A percentile compares a stretch with the other conserved stretches of the same genome.
These are phyloP conservation scores for Wickerhamiella azyma DNA, from an alignment of 805 yeast genomes.

Conservation along the genomic window DNA sequence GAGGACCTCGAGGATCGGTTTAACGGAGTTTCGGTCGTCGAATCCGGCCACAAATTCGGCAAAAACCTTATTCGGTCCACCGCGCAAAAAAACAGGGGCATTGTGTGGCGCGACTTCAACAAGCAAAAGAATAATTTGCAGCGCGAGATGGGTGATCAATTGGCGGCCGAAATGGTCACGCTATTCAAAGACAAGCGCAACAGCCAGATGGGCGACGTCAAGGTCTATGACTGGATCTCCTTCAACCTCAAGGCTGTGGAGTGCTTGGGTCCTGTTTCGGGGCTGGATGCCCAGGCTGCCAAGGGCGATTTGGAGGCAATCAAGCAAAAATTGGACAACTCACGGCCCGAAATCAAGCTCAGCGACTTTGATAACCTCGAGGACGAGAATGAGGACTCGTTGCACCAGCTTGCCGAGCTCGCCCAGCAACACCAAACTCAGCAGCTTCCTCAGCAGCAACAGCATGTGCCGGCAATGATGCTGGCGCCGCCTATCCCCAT, in stretches of 20 bases:
- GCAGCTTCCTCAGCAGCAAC: neutral
- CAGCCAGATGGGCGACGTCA: conserved; percentile 11
- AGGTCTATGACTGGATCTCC: conserved; percentile 18
- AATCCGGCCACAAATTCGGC: conserved; percentile 15
- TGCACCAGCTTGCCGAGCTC: conserved; percentile 8
- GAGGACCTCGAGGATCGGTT: conserved; percentile 7
- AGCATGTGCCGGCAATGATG: neutral
- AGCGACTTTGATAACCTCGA: conserved; percentile 3
- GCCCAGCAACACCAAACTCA: conserved; percentile 9
- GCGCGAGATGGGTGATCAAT: conserved; percentile 15
- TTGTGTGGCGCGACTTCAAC: conserved; percentile 23
- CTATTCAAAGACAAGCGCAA: conserved; percentile 19
- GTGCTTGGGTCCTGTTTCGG: conserved; percentile 11
- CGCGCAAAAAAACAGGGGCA: conserved; percentile 17
- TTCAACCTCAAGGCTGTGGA: conserved; percentile 20
- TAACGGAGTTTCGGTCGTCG: neutral
- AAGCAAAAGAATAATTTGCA: conserved; percentile 19
- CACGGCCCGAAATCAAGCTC: conserved; percentile 5
- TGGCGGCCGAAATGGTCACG: conserved; percentile 16
- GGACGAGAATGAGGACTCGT: conserved; percentile 5
- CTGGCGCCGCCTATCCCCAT: neutral
- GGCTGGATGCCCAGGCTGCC: conserved; percentile 16
- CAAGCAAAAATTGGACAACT: conserved; percentile 4
- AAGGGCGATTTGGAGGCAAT: conserved; percentile 14
- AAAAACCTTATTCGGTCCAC: conserved; percentile 12